Base-by-base conservation (phyloP, 1,139 yeast genomes). In the Blastobotrys proliferans region DNA sequence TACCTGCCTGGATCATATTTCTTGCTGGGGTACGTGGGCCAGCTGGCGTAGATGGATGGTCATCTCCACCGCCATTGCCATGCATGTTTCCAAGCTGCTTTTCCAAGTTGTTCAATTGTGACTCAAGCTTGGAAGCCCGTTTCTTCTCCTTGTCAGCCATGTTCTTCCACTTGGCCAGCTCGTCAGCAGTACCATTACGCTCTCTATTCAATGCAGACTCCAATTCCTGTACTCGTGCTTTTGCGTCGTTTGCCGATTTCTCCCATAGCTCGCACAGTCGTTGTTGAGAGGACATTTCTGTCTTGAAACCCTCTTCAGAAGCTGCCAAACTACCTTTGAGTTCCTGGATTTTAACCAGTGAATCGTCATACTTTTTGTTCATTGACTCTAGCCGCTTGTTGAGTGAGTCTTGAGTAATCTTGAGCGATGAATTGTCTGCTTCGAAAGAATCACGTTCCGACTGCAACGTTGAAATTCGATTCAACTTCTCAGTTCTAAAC, bases 271-370 rank as follows among this genome's bases (percentile, higher is more conserved):
- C 78, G 2, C 79, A 69, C 30, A 81, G 63, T 39, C 85, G 78
- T 47, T 81, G 81, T 58, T 83, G 87, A 29, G 77, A 65, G 2
- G 77, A 64, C 56, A 83, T 67, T 55, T 86, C 95, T 42, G 74
- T 74, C 34, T 78, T 63, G 53, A 77, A 79, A 34, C 75, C 78
- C 24, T 77, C 76, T 49, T 76, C 78, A 19, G 71, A 69, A 6
- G 67, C 54, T 1, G 74, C 63, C 6, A 72, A 57, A 38, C 73
- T 69, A 45, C 72, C 77, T 39, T 74, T 78, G 14, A 79, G 56
- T 18, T 70, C 69, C 43, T 75, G 74, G 17, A 73, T 55, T 44
- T 71, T 66, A 4, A 66, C 54, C 18, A 72, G 53, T 2, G 71
- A 44, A 24, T 63, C 61, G 38, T 74, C 76, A 32, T 68, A 57